These are phyloP conservation scores for Fusarium circinatum DNA, from an alignment of 2,329 filamentous ascomycete species.

Conservation along the genomic window DNA sequence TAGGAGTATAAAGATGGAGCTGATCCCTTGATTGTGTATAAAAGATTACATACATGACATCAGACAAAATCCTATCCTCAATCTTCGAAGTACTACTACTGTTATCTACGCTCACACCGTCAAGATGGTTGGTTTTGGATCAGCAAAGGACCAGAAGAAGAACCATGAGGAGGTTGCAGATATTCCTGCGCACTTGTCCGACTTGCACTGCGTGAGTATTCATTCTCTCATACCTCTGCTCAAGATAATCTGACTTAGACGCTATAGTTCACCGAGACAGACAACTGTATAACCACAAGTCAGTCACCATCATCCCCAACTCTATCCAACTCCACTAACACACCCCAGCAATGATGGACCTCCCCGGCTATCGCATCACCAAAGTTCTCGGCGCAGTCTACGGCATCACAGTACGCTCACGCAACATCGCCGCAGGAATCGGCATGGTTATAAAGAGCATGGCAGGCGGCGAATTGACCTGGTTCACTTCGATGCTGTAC, in stretches of 20 bases:
- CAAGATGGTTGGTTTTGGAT: slow-evolving; percentile 43
- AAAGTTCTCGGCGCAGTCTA: slow-evolving; percentile 68
- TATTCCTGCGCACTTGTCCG: slow-evolving; percentile 55
- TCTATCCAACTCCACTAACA: not conserved
- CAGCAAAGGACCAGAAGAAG: slow-evolving; percentile 39
- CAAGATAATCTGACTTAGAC: not conserved
- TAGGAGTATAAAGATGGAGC: slow-evolving; percentile 22
- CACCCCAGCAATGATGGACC: slow-evolving; percentile 65
- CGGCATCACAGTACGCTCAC: slow-evolving; percentile 65
- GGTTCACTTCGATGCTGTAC: slow-evolving; percentile 70
- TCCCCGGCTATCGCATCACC: slow-evolving; percentile 69
- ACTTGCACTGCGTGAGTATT: slow-evolving; percentile 58
- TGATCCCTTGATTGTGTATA: not conserved
- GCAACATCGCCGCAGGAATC: slow-evolving; percentile 67
- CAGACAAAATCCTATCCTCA: not conserved
- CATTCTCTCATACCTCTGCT: too few relatives aligned
- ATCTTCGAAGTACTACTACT: not conserved
- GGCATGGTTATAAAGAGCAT: slow-evolving; percentile 67
- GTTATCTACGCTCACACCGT: not conserved
- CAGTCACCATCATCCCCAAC: slow-evolving; percentile 5
- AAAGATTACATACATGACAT: too few relatives aligned
- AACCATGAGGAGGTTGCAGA: slow-evolving; percentile 47
- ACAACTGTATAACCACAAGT: slow-evolving; percentile 68
- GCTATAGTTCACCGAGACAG: slow-evolving; percentile 63
- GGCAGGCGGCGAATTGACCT: slow-evolving; percentile 67